These are phyloP conservation scores for Linum trigynum DNA, from an alignment of 345 rosid genomes.

Conservation along the genomic window DNA sequence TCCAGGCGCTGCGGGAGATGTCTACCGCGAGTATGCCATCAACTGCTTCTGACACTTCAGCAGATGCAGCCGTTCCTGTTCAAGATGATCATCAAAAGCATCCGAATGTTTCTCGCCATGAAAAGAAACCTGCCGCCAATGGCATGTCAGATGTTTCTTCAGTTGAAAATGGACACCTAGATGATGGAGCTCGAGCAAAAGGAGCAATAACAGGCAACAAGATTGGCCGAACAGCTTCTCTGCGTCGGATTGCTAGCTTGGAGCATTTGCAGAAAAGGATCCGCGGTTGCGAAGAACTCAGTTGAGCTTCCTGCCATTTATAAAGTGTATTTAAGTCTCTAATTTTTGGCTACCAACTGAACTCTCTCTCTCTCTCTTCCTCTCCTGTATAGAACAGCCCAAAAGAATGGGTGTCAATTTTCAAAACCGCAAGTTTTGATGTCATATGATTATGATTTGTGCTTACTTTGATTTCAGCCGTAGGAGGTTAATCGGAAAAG, in stretches of 20 bases:
- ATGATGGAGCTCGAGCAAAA: slow-evolving; percentile 19
- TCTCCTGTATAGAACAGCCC: too few relatives aligned
- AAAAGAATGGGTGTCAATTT: too few relatives aligned
- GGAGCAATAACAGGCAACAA: slow-evolving; percentile 34
- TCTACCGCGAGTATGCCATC: slow-evolving; percentile 35
- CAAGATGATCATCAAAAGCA: slow-evolving; percentile 32
- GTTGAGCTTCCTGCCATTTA: too few relatives aligned
- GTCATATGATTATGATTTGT: too few relatives aligned
- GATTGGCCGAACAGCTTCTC: slow-evolving; percentile 51
- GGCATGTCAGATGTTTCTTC: slow-evolving; percentile 36
- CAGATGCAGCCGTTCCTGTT: slow-evolving; percentile 47
- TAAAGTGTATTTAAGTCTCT: too few relatives aligned
- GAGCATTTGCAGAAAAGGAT: slow-evolving; percentile 87
- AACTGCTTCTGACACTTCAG: slow-evolving; percentile 41
- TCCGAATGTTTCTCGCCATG: slow-evolving; percentile 22
- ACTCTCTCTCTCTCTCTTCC: too few relatives aligned
- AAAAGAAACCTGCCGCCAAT: slow-evolving; percentile 27
- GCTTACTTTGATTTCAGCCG: too few relatives aligned
- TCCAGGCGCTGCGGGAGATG: slow-evolving; percentile 38
- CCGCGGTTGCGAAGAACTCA: slow-evolving; percentile 20
- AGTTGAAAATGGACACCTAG: slow-evolving; percentile 28
- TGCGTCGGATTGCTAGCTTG: slow-evolving; percentile 83
- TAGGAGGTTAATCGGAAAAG: too few relatives aligned
- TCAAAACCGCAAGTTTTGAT: too few relatives aligned
- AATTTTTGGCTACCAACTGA: too few relatives aligned